Base-by-base conservation (phyloP, 805 yeast genomes). In the Kuraishia hungarica region DNA sequence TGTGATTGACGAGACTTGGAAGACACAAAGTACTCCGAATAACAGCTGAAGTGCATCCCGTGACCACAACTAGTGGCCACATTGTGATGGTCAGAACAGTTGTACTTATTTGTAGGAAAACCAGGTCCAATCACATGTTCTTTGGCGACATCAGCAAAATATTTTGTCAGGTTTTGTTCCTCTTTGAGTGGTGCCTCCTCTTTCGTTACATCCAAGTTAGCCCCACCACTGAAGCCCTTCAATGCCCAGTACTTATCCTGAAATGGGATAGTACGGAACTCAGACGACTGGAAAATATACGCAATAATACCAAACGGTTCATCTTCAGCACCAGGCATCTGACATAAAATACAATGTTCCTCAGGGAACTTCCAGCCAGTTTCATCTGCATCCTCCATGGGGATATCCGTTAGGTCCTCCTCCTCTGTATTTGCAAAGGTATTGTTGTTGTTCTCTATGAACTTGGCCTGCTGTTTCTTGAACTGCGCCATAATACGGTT, bases 1-100 rank as follows among this genome's bases (percentile, higher is more conserved):
- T 90, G 96, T 19, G 78, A 81, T 39, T 67, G 70, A 17, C 85
- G 77, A 6, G 76, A 69, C 53, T 80, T 72, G 49, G 78, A 75
- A n/a, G 84, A 78, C 35, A 73, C 39, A 63, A 86, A 67, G 63
- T 83, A 88, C 56, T 83, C 82, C 54, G 81, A 68, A 62, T 85
- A 86, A 65, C 99, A 93, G 19, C 80, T 75, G 58, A 80, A 82
- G 67, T 93, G 99, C 84, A 93, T 86, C 1, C 96, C 96, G 69
- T 93, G 99, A 1, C 97, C 96, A 72, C 99, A 93, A 53, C 96
- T 86, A 57, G 83, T 79, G 2, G 86, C 74, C 1, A 87, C 77
- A 7, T 79, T 66, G 55, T 76, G 74, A 51, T 72, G 71, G 48
- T 79, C 75, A 48, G 71, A 69, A 51, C 70, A 55, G 59, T 69